Conservation (phyloP, 768 basidiomycete genomes). For the Termitomyces bulborhizus region DNA sequence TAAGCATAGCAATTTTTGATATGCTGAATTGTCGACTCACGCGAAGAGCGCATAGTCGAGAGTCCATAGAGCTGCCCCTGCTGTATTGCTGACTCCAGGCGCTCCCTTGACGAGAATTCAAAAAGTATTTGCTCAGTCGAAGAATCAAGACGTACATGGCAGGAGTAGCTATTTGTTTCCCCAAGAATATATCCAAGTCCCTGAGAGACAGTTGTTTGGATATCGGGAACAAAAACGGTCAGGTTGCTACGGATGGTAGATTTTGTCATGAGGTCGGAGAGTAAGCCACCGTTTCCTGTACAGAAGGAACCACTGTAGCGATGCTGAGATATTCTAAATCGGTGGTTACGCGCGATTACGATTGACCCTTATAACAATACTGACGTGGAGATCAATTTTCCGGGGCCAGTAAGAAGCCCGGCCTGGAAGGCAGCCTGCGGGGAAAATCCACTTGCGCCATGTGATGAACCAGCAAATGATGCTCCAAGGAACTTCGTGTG, state of each 20-base stretch:
- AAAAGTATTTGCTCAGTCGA: background rate
- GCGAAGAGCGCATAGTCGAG: constrained; percentile 51
- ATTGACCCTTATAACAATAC: constrained; percentile 10
- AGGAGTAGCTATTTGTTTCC: constrained; percentile 50
- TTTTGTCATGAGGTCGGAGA: constrained; percentile 67
- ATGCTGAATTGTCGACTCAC: constrained; percentile 5
- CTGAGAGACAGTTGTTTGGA: constrained; percentile 36
- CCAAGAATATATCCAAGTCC: constrained; percentile 57
- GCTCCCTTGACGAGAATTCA: constrained; percentile 18
- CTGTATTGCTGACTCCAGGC: constrained; percentile 46
- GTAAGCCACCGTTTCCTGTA: constrained; percentile 40
- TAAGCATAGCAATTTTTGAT: background rate
- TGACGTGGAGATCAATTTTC: constrained; percentile 47
- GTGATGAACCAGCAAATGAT: constrained; percentile 45
- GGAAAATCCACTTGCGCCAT: constrained; percentile 44
- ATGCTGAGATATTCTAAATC: constrained; percentile 47
- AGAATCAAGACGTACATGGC: constrained; percentile 26
- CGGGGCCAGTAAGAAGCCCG: constrained; percentile 42
- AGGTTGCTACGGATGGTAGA: constrained; percentile 51
- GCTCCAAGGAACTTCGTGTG: constrained; percentile 40
- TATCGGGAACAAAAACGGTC: constrained; percentile 44
- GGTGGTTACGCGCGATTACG: background rate
- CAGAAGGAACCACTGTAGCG: constrained; percentile 62
- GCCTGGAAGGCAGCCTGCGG: constrained; percentile 51
- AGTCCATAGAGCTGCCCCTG: constrained; percentile 53